These are phyloP conservation scores for Mycosphaerelloides madeirae DNA, from an alignment of 2,329 filamentous ascomycete genomes.

Conservation along the genomic window DNA sequence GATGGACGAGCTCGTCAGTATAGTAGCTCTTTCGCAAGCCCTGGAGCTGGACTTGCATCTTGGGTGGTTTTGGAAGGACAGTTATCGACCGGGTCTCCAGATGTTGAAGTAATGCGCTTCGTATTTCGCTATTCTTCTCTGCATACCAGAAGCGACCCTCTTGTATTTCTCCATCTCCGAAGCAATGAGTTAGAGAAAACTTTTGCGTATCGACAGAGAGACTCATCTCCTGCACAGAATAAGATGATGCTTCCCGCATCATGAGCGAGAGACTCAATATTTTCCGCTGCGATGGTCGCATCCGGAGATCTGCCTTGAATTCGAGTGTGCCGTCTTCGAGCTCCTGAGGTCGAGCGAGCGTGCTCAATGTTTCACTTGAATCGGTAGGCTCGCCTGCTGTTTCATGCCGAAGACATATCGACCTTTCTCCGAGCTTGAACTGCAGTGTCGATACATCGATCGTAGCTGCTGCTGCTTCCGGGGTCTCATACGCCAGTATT, in stretches of 20 bases:
- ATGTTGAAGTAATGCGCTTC: slow-evolving; percentile 27
- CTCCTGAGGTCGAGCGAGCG: slow-evolving; percentile 8
- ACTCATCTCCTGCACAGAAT: slow-evolving; percentile 59
- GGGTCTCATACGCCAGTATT: slow-evolving; percentile 45
- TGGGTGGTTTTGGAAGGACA: slow-evolving; percentile 84
- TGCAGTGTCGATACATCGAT: slow-evolving; percentile 18
- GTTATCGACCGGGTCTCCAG: slow-evolving; percentile 56
- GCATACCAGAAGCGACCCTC: slow-evolving; percentile 13
- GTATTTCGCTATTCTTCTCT: slow-evolving; percentile 10
- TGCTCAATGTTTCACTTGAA: neutral
- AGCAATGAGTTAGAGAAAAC: slow-evolving; percentile 64
- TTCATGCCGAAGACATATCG: slow-evolving; percentile 14
- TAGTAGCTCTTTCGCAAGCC: slow-evolving; percentile 70
- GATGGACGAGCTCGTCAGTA: slow-evolving; percentile 68
- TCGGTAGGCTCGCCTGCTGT: neutral
- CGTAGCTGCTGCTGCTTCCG: slow-evolving; percentile 17
- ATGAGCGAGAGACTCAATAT: slow-evolving; percentile 68
- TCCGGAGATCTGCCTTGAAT: slow-evolving; percentile 10
- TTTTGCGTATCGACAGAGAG: slow-evolving; percentile 59
- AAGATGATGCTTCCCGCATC: slow-evolving; percentile 76
- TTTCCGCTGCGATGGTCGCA: slow-evolving; percentile 8
- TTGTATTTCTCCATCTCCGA: slow-evolving; percentile 35
- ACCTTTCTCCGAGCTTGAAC: slow-evolving; percentile 17
- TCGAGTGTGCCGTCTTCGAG: slow-evolving; percentile 12
- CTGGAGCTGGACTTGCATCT: slow-evolving; percentile 69